Base-by-base conservation (phyloP, 805 yeast genomes). In the Barnettozyma californica region DNA sequence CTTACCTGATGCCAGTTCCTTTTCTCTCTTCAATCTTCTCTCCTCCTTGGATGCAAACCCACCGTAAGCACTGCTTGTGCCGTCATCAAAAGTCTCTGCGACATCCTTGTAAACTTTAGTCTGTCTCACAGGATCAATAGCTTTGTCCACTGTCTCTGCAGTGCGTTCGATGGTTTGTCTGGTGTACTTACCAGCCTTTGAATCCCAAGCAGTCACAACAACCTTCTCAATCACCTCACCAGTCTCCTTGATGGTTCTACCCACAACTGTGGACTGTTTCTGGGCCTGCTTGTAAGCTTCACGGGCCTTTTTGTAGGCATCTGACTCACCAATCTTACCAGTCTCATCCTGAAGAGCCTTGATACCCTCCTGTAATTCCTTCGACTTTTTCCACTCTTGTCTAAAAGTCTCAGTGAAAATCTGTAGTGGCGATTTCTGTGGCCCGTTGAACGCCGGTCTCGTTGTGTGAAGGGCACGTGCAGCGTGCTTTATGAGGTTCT, bases 281-380 rank as follows among this genome's bases (percentile, higher is more conserved):
- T 87, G 94, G 3, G 98, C 97, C 47, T 74, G 77, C 48, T 86
- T 86, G 59, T 84, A 89, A 0, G 99, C 99, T 52, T 90, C 97
- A 63, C 86, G 84, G 31, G 99, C 99, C 60, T 78, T 81, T 66
- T 84, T 87, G 71, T 87, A 91, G 3, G 98, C 95, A 47, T 90
- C 97, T 44, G 94, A 84, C 58, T 94, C 98, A 29, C 96, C 88
- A 66, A 94, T 77, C 59, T 90, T 81, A 37, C 96, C 98, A 4
- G 97, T 88, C 57, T 95, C 98, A 68, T 91, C 97, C 65, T 89
- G 95, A 47, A 94, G 76, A 14, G 96, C 95, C 68, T 92, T 94
- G 63, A 94, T 89, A 60, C 90, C 89, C 48, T 88, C 90, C 62
- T 91, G 95, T 51, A 94, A 76, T 66, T 94, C 98, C 62, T 78